Evolutionary conservation across 768 basidiomycete species (phyloP).

Genomic region (Rhodotorula sphaerocarpa): DNA sequence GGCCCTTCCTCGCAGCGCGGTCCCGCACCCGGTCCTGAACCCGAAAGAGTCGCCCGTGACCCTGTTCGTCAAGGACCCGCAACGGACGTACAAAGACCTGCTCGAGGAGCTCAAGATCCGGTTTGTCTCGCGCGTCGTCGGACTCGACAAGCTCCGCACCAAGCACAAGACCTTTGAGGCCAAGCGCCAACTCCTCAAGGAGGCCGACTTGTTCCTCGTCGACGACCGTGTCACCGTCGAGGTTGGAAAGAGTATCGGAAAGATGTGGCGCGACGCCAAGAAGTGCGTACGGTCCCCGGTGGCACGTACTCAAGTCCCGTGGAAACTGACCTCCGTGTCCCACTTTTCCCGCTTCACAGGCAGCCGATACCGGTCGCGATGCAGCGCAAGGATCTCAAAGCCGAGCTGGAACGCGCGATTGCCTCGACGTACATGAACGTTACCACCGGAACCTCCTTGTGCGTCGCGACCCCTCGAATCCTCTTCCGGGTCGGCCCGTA

Average conservation of each 20-base stretch:
- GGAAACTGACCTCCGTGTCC: slow-evolving; percentile 1
- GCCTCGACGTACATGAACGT: slow-evolving; percentile 93
- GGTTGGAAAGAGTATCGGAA: slow-evolving; percentile 76
- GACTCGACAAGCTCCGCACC: slow-evolving; percentile 70
- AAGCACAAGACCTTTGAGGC: slow-evolving; percentile 48
- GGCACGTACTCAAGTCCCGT: neutral
- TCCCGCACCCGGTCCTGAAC: slow-evolving; percentile 74
- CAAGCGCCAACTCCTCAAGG: slow-evolving; percentile 67
- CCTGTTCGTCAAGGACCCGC: slow-evolving; percentile 90
- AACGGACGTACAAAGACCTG: slow-evolving; percentile 90
- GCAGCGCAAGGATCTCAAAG: slow-evolving; percentile 78
- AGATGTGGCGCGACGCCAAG: slow-evolving; percentile 87
- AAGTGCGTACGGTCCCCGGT: slow-evolving; percentile 56
- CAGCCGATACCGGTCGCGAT: slow-evolving; percentile 93
- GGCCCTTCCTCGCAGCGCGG: slow-evolving; percentile 49
- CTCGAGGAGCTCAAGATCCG: slow-evolving; percentile 67
- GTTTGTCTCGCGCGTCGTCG: slow-evolving; percentile 86
- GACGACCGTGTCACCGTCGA: slow-evolving; percentile 84
- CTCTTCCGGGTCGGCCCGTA: no score
- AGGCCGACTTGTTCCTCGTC: slow-evolving; percentile 85
- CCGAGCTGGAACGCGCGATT: slow-evolving; percentile 83
- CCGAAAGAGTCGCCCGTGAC: slow-evolving; percentile 73
- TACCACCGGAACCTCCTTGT: slow-evolving; percentile 88
- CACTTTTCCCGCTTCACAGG: slow-evolving; percentile 47
- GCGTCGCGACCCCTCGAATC: slow-evolving; percentile 43